These are phyloP conservation scores for Penstemon davidsonii DNA, from an alignment of 257 asterid genomes.

Conservation along the genomic window DNA sequence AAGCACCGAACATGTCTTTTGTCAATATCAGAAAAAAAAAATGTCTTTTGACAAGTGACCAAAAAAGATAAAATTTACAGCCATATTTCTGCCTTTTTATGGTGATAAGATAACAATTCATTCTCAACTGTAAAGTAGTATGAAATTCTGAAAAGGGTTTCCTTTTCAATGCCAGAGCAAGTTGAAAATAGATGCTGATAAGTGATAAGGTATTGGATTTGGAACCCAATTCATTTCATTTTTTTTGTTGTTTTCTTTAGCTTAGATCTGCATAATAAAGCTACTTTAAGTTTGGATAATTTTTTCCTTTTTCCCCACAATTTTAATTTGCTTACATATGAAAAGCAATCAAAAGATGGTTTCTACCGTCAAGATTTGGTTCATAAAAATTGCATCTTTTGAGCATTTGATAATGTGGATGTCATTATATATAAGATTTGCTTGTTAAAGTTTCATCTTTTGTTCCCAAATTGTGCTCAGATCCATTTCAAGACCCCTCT, in stretches of 20 bases:
- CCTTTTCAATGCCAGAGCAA: too few species aligned
- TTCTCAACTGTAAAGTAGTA: too few species aligned
- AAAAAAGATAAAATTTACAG: too few species aligned
- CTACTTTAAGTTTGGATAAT: conserved; percentile 44
- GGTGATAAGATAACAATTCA: too few species aligned
- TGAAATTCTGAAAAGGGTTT: too few species aligned
- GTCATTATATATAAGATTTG: conserved; percentile 39
- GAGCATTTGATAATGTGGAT: conserved; percentile 32
- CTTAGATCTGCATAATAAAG: conserved; percentile 29
- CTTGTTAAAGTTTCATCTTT: conserved; percentile 36
- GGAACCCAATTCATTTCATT: neutral
- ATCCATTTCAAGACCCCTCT: neutral
- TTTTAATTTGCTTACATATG: conserved; percentile 36
- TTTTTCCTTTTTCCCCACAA: conserved; percentile 11
- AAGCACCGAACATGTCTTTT: too few species aligned
- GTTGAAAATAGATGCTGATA: conserved; percentile 15
- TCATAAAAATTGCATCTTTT: conserved; percentile 41
- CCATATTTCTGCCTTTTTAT: too few species aligned
- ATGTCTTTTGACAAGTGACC: too few species aligned
- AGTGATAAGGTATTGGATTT: conserved; percentile 31
- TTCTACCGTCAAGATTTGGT: conserved; percentile 41
- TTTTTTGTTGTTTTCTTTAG: too few species aligned
- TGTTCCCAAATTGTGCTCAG: conserved; percentile 19
- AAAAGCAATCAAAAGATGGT: conserved; percentile 27
- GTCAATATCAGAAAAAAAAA: too few species aligned